phyloP scores from a whole-genome alignment of 1,284 basidiomycete genomes.

The Bjerkandera adusta region DNA sequence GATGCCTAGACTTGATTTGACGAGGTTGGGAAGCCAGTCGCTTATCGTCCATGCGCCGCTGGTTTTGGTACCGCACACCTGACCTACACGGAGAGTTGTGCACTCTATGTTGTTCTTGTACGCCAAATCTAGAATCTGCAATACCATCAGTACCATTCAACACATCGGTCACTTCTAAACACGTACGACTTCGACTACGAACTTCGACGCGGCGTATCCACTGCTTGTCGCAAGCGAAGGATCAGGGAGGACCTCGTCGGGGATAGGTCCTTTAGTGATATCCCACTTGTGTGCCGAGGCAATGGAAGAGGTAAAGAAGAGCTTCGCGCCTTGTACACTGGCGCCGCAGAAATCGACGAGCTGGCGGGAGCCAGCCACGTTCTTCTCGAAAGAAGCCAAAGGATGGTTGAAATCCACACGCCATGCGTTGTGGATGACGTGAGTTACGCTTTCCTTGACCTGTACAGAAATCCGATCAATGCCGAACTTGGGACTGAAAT shows the following conservation, averaged over 20 bases:
- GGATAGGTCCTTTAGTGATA: slow-evolving; percentile 3
- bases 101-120: slow-evolving; percentile 1
- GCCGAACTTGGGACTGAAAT: background rate
- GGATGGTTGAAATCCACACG: slow-evolving; percentile 40
- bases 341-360: slow-evolving; percentile 35
- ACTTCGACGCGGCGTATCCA: slow-evolving; percentile 11
- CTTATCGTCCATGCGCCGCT: slow-evolving; percentile 14
- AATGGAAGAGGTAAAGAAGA: slow-evolving; percentile 33
- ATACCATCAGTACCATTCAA: background rate
- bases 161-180: no score
- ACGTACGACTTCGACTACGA: slow-evolving; percentile 8
- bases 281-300: slow-evolving; percentile 10
- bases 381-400: slow-evolving; percentile 35
- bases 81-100: slow-evolving; percentile 9
- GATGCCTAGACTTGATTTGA: slow-evolving; percentile 18
- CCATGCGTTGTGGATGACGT: slow-evolving; percentile 42
- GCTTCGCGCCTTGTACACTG: slow-evolving; percentile 32
- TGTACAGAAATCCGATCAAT: background rate
- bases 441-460: slow-evolving; percentile 7
- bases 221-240: background rate
- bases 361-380: slow-evolving; percentile 33
- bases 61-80: slow-evolving; percentile 9
- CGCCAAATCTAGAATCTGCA: slow-evolving; percentile 7
- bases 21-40: slow-evolving; percentile 15
- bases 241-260: slow-evolving; percentile 2